Conservation (phyloP, 192 early-diverging fungal species). For the Phlyctochytrium planicorne region DNA sequence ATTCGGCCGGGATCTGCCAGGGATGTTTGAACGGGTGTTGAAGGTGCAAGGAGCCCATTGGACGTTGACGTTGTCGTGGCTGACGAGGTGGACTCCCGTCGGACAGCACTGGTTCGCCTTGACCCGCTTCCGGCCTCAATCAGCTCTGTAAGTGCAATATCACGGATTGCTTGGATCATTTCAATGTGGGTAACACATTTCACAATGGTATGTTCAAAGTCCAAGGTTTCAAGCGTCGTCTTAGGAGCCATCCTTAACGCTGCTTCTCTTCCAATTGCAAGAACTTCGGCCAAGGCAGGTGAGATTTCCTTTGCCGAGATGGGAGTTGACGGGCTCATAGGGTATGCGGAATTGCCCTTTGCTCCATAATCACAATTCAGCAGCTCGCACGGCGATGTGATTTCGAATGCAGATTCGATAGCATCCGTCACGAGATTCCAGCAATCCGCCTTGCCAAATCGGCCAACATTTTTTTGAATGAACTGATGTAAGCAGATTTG, state of each 20-base stretch:
- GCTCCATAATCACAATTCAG: conserved; percentile 42
- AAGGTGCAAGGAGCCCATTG: neutral
- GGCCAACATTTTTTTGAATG: conserved; percentile 34
- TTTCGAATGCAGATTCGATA: conserved; percentile 42
- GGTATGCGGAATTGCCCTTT: neutral
- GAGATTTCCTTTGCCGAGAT: neutral
- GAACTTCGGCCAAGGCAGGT: conserved; percentile 12
- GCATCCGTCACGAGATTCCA: conserved; percentile 40
- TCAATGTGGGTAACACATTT: conserved; percentile 59
- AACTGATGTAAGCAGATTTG: conserved; percentile 56
- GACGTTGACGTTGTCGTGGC: neutral
- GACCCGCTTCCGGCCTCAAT: neutral
- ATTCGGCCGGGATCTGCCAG: neutral
- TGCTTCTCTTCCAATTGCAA: conserved; percentile 26
- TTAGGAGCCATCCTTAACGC: conserved; percentile 22
- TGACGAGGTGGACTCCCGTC: neutral
- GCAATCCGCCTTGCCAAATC: conserved; percentile 20
- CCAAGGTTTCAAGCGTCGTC: conserved; percentile 46
- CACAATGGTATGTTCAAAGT: conserved; percentile 53
- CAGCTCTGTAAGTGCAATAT: conserved; percentile 31
- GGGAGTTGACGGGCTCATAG: conserved; percentile 21
- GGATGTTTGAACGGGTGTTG: neutral
- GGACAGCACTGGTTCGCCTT: neutral
- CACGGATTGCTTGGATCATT: conserved; percentile 42
- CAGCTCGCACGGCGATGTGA: conserved; percentile 48